Base-by-base conservation (phyloP, 768 basidiomycete genomes). In the Agaricus bisporus region DNA sequence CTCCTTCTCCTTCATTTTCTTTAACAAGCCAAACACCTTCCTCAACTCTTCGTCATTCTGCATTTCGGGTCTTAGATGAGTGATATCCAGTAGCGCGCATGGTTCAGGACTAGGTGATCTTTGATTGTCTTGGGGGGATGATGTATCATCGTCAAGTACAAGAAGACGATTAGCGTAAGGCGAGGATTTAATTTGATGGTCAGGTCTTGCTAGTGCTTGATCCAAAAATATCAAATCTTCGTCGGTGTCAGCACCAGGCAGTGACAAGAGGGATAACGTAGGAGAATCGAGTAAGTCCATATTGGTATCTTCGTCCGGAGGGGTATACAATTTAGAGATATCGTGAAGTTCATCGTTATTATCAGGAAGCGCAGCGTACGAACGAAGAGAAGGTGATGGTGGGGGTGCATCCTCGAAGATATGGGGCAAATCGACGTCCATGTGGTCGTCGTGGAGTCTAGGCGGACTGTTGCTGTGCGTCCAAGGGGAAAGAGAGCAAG, bases 1-100 rank as follows among this genome's bases (percentile, higher is more conserved):
- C 51, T 63, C 68, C 14, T 58, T 58, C 20, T 52, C 60, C 37
- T 58, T 60, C 28, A 55, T 52, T 26, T 68, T 64, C 61, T 68
- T 70, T 49, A 71, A 66, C 54, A 80, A 63, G 51, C 73, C 73
- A 48, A 63, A 71, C 8, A 81, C 47, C 53, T 65, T 65, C 37
- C 63, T 64, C 4, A 75, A 59, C 37, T 80, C 76, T 32, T 79
- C 76, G 54, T 77, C 72, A 10, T 65, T 66, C 38, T 70, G 70
- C 0, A 64, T 56, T 25, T 60, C 59, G 15, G 60, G 59, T 5
- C 72, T 57, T 7, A 63, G 48, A 12, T 68, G 44, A 41, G 44
- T 67, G 69, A 15, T 49, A 36, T 29, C 46, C 32, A 54, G 26
- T 11, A 36, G 2, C 20, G 46, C 36, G 32, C 53, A 54, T 12